These are phyloP conservation scores for Ophiostoma ulmi DNA, from an alignment of 2,329 filamentous ascomycete species.

Conservation along the genomic window DNA sequence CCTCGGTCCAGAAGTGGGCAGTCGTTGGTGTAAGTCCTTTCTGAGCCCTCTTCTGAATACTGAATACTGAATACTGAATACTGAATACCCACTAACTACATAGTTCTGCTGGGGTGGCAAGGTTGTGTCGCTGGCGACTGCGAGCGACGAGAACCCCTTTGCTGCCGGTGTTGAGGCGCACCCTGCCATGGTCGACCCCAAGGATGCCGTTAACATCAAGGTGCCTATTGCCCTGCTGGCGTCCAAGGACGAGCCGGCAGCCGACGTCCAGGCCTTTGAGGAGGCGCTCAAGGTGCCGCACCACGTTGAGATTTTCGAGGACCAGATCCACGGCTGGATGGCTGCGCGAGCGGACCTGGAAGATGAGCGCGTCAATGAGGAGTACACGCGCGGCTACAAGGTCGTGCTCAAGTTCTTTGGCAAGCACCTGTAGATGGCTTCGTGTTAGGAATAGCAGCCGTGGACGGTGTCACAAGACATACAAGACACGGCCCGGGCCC, in stretches of 20 bases:
- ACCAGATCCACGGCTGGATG: slow-evolving; percentile 72
- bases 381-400: slow-evolving; percentile 59
- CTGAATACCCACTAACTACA: not conserved
- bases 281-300: slow-evolving; percentile 50
- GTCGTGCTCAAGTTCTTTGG: slow-evolving; percentile 54
- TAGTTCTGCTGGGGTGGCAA: slow-evolving; percentile 68
- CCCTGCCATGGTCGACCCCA: slow-evolving; percentile 59
- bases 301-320: slow-evolving; percentile 60
- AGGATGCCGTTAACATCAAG: slow-evolving; percentile 55
- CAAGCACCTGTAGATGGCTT: slow-evolving; percentile 40
- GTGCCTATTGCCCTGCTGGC: slow-evolving; percentile 60
- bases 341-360: slow-evolving; percentile 58
- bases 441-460: not conserved
- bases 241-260: slow-evolving; percentile 57
- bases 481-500: too few relatives aligned
- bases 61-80: too few relatives aligned
- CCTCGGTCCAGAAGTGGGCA: slow-evolving; percentile 54
- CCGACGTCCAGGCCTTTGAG: slow-evolving; percentile 53
- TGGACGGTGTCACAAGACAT: not conserved
- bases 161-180: slow-evolving; percentile 49
- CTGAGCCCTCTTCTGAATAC: too few relatives aligned
- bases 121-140: slow-evolving; percentile 50
- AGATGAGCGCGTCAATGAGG: slow-evolving; percentile 53
- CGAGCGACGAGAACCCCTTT: slow-evolving; percentile 51
- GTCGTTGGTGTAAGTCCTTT: slow-evolving; percentile 50